phyloP scores from a whole-genome alignment of 805 yeast genomes.

The Monosporozyma solicola region DNA sequence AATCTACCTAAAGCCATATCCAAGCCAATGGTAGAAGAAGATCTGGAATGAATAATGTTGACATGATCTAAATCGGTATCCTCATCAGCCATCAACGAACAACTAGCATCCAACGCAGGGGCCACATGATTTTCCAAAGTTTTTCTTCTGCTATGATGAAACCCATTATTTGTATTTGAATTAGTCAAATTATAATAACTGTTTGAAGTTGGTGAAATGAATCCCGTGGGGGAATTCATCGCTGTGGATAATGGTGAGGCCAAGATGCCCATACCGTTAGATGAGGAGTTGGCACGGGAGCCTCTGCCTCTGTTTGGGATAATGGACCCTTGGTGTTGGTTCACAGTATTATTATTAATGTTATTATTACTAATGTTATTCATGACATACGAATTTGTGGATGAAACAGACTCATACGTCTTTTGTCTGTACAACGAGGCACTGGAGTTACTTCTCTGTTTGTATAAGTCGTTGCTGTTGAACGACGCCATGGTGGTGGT shows the following conservation, averaged over 20 bases:
- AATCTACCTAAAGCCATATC: constrained; percentile 31
- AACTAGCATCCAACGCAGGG: constrained; percentile 74
- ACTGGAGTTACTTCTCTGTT: constrained; percentile 5
- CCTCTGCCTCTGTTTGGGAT: background rate
- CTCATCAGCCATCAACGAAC: constrained; percentile 49
- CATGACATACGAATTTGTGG: background rate
- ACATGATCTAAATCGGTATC: constrained; percentile 56
- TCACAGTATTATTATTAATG: background rate
- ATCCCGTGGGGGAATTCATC: background rate
- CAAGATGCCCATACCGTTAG: background rate
- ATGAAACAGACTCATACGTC: constrained; percentile 4
- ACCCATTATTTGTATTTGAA: constrained; percentile 1
- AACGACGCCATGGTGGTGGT: constrained; percentile 5
- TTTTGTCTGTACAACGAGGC: constrained; percentile 4
- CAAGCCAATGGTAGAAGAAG: constrained; percentile 45
- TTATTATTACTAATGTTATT: background rate
- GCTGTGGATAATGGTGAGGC: background rate
- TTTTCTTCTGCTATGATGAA: constrained; percentile 28
- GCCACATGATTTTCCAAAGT: constrained; percentile 61
- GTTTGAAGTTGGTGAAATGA: background rate
- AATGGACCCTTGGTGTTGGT: background rate
- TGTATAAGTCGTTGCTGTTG: background rate
- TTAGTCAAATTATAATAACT: background rate
- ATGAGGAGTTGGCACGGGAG: constrained; percentile 1
- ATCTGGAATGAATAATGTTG: constrained; percentile 58